Evolutionary conservation across 345 rosid species (phyloP).

Genomic region (Laguncularia racemosa): DNA sequence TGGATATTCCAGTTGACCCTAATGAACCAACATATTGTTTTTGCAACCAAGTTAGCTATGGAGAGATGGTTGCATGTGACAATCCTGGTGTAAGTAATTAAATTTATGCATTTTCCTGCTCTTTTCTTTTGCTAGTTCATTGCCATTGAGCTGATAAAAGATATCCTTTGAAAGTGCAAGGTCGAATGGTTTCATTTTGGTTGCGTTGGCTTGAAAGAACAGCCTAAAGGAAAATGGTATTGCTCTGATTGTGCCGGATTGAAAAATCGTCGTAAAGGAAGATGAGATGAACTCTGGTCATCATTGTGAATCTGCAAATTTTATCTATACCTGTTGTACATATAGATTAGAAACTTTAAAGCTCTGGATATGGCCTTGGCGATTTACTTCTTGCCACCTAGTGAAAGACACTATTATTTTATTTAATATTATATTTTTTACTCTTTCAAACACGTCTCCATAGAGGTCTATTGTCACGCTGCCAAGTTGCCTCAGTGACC

Average conservation of each 20-base stretch:
- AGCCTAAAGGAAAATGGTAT: slow-evolving; percentile 92
- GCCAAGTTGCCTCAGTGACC: too few species aligned
- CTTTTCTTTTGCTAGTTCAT: neutral
- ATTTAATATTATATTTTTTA: too few species aligned
- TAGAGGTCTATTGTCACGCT: too few species aligned
- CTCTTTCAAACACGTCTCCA: too few species aligned
- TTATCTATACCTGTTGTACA: neutral
- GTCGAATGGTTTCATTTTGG: slow-evolving; percentile 99
- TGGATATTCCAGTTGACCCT: slow-evolving; percentile 94
- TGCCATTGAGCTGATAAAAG: neutral
- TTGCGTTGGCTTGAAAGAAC: slow-evolving; percentile 83
- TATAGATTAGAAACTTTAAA: too few species aligned
- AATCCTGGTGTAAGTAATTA: slow-evolving; percentile 59
- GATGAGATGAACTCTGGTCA: slow-evolving; percentile 18
- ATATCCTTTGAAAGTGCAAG: slow-evolving; percentile 57
- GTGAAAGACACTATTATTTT: too few species aligned
- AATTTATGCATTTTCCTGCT: neutral
- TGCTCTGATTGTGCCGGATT: slow-evolving; percentile 68
- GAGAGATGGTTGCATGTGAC: slow-evolving; percentile 97
- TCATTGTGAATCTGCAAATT: neutral
- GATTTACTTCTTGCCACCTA: too few species aligned
- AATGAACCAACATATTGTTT: slow-evolving; percentile 92
- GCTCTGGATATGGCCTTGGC: too few species aligned
- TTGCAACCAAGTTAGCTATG: slow-evolving; percentile 96
- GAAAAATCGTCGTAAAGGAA: slow-evolving; percentile 66